Evolutionary conservation across 2,329 filamentous ascomycete genomes (phyloP), one percentile per base, ranked within the genome.

Genomic region (Corynespora cassiicola): DNA sequence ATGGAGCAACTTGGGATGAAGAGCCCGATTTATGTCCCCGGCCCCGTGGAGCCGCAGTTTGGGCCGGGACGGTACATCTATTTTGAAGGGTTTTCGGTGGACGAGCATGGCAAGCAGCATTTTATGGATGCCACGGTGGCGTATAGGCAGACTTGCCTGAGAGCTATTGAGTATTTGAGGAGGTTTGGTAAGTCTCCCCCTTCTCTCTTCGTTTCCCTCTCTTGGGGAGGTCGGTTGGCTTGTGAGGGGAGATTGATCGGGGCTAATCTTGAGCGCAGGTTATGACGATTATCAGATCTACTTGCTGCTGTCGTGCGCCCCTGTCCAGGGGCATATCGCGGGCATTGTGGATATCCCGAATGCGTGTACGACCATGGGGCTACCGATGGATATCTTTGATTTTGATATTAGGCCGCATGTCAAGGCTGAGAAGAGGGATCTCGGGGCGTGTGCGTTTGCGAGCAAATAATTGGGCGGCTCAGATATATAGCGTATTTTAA

Each of bases 371-470:
- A 96, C 91, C 0, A 74, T 96, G 42, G 90, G 90, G 0, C 64
- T 96, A 36, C 91, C 91, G 1, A 89, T 95, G 77, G 91, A 96
- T 70, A 95, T 96, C 36, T 96, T 96, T 58, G 88, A 94, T 61
- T 95, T 96, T 68, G 90, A 96, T 63, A 92, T 96, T 52, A 81
- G 83, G 30, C 88, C 90, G 1, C 77, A 78, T 39, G 75, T 75
- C 5, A 75, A 77, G 6, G 80, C 79, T 3, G 73, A 80, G 61
- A 81, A 82, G 72, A 66, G 75, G 40, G 83, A 90, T 61, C 78
- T 90, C 79, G 87, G 86, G 1, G 73, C 63, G 25, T 94, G 88
- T 66, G 88, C 87, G 1, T 87, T 82, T 63, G 70, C 73, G 5
- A 76, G 72, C 26, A 57, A 49, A 28, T 58, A 56, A 23, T 7